phyloP scores from a whole-genome alignment of 768 basidiomycete species.

The Rhodocollybia butyracea region DNA sequence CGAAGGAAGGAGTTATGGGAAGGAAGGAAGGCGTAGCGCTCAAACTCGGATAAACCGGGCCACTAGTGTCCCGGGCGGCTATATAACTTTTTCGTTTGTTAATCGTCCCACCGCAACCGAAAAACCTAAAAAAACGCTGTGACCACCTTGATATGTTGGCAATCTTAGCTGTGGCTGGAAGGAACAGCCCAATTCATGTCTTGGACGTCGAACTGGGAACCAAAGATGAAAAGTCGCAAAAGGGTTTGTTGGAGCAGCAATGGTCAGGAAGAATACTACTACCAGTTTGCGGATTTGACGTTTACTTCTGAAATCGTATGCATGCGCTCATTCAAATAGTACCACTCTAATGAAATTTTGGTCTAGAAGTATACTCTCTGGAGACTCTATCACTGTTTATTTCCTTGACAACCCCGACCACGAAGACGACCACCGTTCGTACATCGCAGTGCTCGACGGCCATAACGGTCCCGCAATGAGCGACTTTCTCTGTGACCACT shows the following conservation, averaged over 20 bases:
- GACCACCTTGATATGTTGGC: conserved; percentile 3
- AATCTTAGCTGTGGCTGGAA: conserved; percentile 8
- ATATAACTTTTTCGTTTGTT: too few species aligned
- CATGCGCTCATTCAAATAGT: conserved; percentile 1
- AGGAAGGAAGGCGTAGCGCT: too few species aligned
- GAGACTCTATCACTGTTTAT: conserved; percentile 3
- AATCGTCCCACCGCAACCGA: too few species aligned
- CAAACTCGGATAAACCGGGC: too few species aligned
- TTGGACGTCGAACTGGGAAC: background rate
- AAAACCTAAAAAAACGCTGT: too few species aligned
- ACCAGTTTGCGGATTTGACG: background rate
- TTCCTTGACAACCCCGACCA: background rate
- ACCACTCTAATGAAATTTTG: background rate
- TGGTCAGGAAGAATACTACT: conserved; percentile 3
- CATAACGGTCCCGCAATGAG: background rate
- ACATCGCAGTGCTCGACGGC: background rate
- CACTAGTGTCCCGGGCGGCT: too few species aligned
- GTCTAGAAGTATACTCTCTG: background rate
- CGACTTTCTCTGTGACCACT: too few species aligned
- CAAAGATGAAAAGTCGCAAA: background rate
- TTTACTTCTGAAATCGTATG: background rate
- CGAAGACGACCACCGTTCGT: background rate
- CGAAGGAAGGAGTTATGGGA: too few species aligned
- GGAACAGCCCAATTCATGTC: background rate
- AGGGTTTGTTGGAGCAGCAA: background rate